Conservation (phyloP, 73 alveolate genomes). For the Halteria grandinella region DNA sequence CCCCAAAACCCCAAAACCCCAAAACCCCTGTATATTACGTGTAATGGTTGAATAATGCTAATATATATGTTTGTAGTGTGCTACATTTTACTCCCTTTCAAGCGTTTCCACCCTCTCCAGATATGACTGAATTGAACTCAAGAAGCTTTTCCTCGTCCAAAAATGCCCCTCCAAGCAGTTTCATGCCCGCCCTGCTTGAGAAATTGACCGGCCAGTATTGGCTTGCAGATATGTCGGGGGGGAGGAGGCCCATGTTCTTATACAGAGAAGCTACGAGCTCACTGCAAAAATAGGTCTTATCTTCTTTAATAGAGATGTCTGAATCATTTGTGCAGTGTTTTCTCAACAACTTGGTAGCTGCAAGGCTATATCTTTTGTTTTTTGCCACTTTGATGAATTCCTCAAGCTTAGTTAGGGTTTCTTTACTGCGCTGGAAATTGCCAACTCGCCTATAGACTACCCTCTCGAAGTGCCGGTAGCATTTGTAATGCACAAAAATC, state of each 20-base stretch:
- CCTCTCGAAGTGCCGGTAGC: conserved; percentile 34
- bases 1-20: too few species aligned
- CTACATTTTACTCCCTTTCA: too few species aligned
- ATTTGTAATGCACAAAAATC: background rate
- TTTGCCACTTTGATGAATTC: conserved; percentile 52
- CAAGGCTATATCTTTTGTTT: conserved; percentile 53
- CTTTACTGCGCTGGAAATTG: conserved; percentile 15
- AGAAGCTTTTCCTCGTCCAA: conserved; percentile 43
- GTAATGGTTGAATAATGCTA: too few species aligned
- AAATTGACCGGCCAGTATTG: conserved; percentile 63
- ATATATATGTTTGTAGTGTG: too few species aligned
- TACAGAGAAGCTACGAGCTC: conserved; percentile 74
- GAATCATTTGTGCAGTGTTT: conserved; percentile 33
- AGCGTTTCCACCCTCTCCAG: too few species aligned
- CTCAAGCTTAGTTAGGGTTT: conserved; percentile 19
- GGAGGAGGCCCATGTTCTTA: conserved; percentile 69
- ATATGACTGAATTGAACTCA: too few species aligned
- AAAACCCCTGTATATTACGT: too few species aligned
- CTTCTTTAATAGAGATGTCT: conserved; percentile 36
- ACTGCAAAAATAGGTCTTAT: conserved; percentile 70
- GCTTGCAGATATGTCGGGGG: conserved; percentile 55
- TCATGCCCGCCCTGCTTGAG: background rate
- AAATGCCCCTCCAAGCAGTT: conserved; percentile 7
- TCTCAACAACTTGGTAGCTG: conserved; percentile 60
- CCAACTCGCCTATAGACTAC: conserved; percentile 61